A percentile compares a stretch with the other conserved stretches of the same genome.
Evolutionary conservation across 2,329 filamentous ascomycete genomes (phyloP).

Genomic region (Fusarium brevicatenulatum): DNA sequence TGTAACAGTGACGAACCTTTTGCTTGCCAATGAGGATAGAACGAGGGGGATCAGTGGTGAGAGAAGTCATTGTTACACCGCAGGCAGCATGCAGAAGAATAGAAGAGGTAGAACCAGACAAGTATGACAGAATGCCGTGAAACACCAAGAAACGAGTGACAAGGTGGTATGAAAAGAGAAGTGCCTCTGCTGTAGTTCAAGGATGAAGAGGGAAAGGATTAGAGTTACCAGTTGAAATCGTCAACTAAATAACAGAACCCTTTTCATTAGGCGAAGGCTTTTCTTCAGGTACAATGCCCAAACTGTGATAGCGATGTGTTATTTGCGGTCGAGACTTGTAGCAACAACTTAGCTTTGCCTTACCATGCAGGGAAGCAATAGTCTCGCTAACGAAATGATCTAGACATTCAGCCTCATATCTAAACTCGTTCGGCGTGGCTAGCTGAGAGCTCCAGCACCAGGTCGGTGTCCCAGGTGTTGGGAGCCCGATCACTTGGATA

Average conservation of each 20-base stretch:
- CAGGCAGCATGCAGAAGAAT: neutral
- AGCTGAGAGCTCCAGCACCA: neutral
- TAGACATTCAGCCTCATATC: neutral
- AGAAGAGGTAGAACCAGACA: neutral
- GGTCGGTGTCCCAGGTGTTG: rapidly evolving
- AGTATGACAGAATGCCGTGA: neutral
- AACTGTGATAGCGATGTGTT: neutral
- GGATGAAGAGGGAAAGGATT: neutral
- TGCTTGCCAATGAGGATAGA: neutral
- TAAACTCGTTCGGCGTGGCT: neutral
- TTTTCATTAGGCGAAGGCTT: neutral
- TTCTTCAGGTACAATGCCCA: rapidly evolving
- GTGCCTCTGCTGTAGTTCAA: neutral
- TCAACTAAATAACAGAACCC: neutral
- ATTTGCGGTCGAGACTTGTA: neutral
- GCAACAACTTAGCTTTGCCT: neutral
- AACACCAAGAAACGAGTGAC: neutral
- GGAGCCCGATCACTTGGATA: too few relatives aligned
- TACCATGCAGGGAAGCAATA: neutral
- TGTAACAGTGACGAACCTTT: neutral
- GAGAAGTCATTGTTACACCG: neutral
- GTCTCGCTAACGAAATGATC: neutral
- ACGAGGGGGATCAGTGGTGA: neutral
- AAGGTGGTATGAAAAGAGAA: neutral
- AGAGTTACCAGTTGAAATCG: neutral